These are phyloP conservation scores for Claviceps monticola DNA, from an alignment of 2,329 filamentous ascomycete species.

Conservation along the genomic window DNA sequence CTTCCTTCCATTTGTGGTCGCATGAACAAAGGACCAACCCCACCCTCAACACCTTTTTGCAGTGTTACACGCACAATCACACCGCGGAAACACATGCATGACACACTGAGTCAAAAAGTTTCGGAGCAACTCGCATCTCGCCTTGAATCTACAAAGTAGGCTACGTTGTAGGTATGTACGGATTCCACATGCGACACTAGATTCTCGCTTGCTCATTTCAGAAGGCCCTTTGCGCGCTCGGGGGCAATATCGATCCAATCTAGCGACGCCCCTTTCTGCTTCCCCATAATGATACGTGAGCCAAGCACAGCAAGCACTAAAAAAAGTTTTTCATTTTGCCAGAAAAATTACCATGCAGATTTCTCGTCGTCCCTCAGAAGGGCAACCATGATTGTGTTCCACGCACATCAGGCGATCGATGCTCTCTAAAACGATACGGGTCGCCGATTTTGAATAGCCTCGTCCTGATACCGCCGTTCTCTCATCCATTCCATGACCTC, in stretches of 20 bases:
- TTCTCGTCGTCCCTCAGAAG: too few species aligned
- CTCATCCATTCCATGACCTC: slow-evolving; percentile 75
- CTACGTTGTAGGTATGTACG: too few species aligned
- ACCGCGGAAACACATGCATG: neutral
- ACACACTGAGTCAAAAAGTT: neutral
- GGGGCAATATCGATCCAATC: too few species aligned
- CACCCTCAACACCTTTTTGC: neutral
- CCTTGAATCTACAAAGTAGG: neutral
- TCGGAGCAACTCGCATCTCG: neutral
- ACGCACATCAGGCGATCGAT: neutral
- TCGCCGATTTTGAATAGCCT: slow-evolving; percentile 10
- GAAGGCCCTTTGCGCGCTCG: too few species aligned
- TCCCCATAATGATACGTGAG: too few species aligned
- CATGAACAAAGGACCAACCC: neutral
- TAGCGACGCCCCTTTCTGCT: too few species aligned
- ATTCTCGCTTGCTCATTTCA: too few species aligned
- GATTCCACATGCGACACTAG: too few species aligned
- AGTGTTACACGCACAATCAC: neutral
- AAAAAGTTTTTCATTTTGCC: too few species aligned
- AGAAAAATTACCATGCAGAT: too few species aligned
- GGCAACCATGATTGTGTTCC: neutral
- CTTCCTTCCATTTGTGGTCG: neutral
- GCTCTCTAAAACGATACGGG: slow-evolving; percentile 1
- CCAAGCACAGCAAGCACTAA: too few species aligned
- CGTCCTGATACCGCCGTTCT: slow-evolving; percentile 27